Evolutionary conservation across 352 stramenopile genomes (phyloP).

Genomic region (Phytophthora pini): DNA sequence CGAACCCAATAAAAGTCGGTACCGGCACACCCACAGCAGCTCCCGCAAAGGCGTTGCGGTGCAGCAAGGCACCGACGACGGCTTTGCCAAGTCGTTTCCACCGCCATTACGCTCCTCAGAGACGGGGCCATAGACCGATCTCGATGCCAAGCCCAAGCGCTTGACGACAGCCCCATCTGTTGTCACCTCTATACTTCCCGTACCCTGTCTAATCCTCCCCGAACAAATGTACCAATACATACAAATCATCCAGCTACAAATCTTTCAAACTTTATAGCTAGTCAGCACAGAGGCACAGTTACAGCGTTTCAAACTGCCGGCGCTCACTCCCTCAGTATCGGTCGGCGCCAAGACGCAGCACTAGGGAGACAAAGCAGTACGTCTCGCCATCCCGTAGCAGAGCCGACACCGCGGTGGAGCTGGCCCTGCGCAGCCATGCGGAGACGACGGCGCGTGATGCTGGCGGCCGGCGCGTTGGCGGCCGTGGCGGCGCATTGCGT

Average conservation of each 20-base stretch:
- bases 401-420: constrained; percentile 9
- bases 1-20: too few relatives aligned
- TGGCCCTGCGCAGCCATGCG: constrained; percentile 31
- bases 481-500: constrained; percentile 18
- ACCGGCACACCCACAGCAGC: too few relatives aligned
- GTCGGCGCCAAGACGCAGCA: constrained; percentile 11
- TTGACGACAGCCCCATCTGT: constrained; percentile 3
- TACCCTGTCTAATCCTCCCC: constrained; percentile 1
- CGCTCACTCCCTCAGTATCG: constrained; percentile 12
- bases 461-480: constrained; percentile 21
- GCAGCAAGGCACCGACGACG: too few relatives aligned
- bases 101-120: constrained; percentile 6
- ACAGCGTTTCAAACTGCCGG: neutral
- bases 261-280: neutral
- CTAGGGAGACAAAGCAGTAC: constrained; percentile 6
- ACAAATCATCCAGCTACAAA: too few relatives aligned
- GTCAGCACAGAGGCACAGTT: constrained; percentile 19
- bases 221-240: neutral
- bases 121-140: constrained; percentile 4
- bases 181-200: neutral
- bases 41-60: too few relatives aligned
- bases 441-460: constrained; percentile 28
- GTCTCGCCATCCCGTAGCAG: constrained; percentile 16
- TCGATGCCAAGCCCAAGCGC: neutral
- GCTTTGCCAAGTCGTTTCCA: neutral